phyloP scores from a whole-genome alignment of 192 early-diverging fungal species.

The Coemansia sp. region DNA sequence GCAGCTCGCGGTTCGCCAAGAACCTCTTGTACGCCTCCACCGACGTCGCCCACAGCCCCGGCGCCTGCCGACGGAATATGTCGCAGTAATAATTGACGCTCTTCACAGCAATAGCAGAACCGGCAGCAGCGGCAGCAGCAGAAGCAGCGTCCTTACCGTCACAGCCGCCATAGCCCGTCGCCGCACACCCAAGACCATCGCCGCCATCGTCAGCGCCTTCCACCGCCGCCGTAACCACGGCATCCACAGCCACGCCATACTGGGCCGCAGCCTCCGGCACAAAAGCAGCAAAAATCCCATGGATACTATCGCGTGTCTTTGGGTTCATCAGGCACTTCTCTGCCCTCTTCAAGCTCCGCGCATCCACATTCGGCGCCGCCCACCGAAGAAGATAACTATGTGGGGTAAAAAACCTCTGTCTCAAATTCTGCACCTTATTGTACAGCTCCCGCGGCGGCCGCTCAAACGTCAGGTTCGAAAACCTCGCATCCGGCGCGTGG shows the following conservation, averaged over 20 bases:
- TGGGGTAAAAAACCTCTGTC: slow-evolving; percentile 49
- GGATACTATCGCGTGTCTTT: slow-evolving; percentile 46
- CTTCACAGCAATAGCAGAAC: too few species aligned
- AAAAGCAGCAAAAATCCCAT: slow-evolving; percentile 33
- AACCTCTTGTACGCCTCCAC: slow-evolving; percentile 39
- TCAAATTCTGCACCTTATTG: slow-evolving; percentile 51
- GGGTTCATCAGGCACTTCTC: slow-evolving; percentile 41
- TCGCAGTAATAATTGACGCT: slow-evolving; percentile 51
- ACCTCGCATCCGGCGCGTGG: slow-evolving; percentile 34
- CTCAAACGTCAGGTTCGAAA: slow-evolving; percentile 21
- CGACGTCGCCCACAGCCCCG: slow-evolving; percentile 30
- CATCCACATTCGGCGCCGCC: slow-evolving; percentile 31
- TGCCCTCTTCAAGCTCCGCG: slow-evolving; percentile 19
- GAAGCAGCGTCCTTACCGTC: too few species aligned
- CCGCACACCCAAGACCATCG: too few species aligned
- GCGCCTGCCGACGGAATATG: slow-evolving; percentile 37
- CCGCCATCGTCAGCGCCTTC: too few species aligned
- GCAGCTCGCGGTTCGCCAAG: slow-evolving; percentile 21
- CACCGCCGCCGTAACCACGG: background rate
- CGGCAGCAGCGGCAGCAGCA: too few species aligned
- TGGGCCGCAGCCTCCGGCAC: slow-evolving; percentile 14
- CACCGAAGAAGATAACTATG: slow-evolving; percentile 48
- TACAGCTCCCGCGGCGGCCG: slow-evolving; percentile 43
- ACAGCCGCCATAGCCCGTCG: too few species aligned
- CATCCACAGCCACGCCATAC: background rate